phyloP scores from a whole-genome alignment of 2,329 filamentous ascomycete genomes.

The Capronia americana region DNA sequence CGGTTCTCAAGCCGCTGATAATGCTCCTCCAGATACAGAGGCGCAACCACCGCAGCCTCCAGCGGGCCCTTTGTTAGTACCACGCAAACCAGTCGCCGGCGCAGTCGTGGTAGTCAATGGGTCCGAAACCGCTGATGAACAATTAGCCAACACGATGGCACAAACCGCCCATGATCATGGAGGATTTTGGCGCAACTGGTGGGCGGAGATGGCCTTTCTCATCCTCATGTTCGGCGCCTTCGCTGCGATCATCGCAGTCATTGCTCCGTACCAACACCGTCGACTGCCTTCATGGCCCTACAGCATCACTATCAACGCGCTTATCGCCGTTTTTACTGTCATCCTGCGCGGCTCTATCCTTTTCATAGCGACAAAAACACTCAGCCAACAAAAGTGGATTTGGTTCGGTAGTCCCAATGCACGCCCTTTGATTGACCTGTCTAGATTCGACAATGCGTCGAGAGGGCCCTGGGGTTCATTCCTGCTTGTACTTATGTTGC shows the following conservation, averaged over 20 bases:
- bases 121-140: neutral
- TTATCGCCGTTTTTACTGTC: slow-evolving; percentile 14
- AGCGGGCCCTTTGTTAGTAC: neutral
- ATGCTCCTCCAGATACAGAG: neutral
- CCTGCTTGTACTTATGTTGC: slow-evolving; percentile 17
- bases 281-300: slow-evolving; percentile 17
- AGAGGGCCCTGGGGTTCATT: slow-evolving; percentile 41
- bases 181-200: slow-evolving; percentile 4
- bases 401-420: slow-evolving; percentile 24
- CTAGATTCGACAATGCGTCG: slow-evolving; percentile 42
- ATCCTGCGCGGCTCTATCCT: slow-evolving; percentile 10
- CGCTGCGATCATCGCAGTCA: slow-evolving; percentile 13
- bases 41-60: neutral
- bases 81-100: neutral
- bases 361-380: slow-evolving; percentile 26
- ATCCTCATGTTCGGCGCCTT: slow-evolving; percentile 8
- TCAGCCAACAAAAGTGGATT: slow-evolving; percentile 45
- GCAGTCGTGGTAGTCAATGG: neutral
- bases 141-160: neutral
- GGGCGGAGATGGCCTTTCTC: slow-evolving; percentile 2
- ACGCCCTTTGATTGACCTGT: slow-evolving; percentile 34
- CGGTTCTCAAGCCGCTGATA: neutral
- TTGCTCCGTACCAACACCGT: slow-evolving; percentile 6
- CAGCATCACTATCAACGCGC: slow-evolving; percentile 16
- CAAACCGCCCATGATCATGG: neutral